Evolutionary conservation across 2,329 filamentous ascomycete species (phyloP), one percentile per base, ranked within the genome.

Genomic region (Trichoderma atroviride): DNA sequence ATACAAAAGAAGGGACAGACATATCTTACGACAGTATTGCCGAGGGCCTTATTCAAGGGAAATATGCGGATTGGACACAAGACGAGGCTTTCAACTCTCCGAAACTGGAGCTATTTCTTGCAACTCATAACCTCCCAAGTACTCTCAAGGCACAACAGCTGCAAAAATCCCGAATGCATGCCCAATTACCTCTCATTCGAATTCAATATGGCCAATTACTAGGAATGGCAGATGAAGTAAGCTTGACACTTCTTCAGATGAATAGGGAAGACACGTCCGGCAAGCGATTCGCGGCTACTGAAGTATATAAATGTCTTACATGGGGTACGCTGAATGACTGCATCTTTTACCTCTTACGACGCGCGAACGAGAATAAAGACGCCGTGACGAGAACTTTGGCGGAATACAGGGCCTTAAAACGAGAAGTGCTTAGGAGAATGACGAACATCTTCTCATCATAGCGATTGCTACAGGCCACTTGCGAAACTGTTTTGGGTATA

Each of bases 201-300:
- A 78, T 87, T 4, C 79, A 75, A 5, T 88, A 85, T 71, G 86
- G 84, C 0, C 86, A 88, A 74, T 80, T 88, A 0, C 83, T 86
- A 70, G 86, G 86, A 5, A 88, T 88, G 86, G 85, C 86, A 0
- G 86, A 88, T 65, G 84, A 87, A 71, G 80, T 88, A 22, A 84
- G 82, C 50, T 85, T 84, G 72, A 79, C 80, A 13, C 76, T 88
- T 0, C 77, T 88, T 7, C 80, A 83, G 22, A 58, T 72, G 50
- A 78, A 77, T 62, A 70, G 67, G n/a, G 69, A 69, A 11, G n/a
- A 35, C 62, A 43, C 31, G 4, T 24, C 33, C n/a, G 40, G 13
- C 11, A 7, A 19, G 40, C 37, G 19, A 68, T 71, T 10, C 73
- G 76, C 27, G 73, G 70, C 71, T 0, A 78, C 78, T 0, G 75